These are phyloP conservation scores for Globisporangium irregulare DNA, from an alignment of 352 stramenopile genomes.

Conservation along the genomic window DNA sequence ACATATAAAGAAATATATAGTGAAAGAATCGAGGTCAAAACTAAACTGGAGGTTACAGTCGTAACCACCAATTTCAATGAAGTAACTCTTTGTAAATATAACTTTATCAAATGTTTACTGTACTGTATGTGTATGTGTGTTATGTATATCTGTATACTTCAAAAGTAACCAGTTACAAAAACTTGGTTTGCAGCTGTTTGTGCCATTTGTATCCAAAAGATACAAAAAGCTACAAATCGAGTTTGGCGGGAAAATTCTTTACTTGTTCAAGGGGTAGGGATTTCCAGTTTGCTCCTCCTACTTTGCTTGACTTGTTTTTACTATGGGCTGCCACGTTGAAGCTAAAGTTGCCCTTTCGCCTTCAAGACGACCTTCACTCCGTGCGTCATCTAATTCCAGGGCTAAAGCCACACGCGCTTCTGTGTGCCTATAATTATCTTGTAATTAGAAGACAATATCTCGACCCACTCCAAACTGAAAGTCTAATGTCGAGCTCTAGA, in stretches of 20 bases:
- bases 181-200: not conserved
- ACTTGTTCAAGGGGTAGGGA: not conserved
- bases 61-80: too few species aligned
- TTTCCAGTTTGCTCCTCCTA: too few species aligned
- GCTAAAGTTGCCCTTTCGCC: constrained; percentile 7
- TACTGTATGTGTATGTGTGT: too few species aligned
- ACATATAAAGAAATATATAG: too few species aligned
- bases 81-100: too few species aligned
- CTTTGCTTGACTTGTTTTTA: constrained; percentile 2
- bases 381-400: not conserved
- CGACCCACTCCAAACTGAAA: not conserved
- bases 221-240: constrained; percentile 2
- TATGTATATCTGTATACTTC: too few species aligned
- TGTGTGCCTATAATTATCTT: not conserved
- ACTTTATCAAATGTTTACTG: too few species aligned
- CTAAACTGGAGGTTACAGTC: too few species aligned
- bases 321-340: constrained; percentile 7
- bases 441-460: not conserved
- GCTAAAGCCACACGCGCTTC: not conserved
- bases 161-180: too few species aligned
- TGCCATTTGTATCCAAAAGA: constrained; percentile 10
- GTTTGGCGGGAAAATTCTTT: not conserved
- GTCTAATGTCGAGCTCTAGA: not conserved
- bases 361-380: constrained; percentile 13
- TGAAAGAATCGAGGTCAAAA: too few species aligned